Conservation (phyloP, 495 filamentous ascomycete genomes). For the Xylaria acuta region DNA sequence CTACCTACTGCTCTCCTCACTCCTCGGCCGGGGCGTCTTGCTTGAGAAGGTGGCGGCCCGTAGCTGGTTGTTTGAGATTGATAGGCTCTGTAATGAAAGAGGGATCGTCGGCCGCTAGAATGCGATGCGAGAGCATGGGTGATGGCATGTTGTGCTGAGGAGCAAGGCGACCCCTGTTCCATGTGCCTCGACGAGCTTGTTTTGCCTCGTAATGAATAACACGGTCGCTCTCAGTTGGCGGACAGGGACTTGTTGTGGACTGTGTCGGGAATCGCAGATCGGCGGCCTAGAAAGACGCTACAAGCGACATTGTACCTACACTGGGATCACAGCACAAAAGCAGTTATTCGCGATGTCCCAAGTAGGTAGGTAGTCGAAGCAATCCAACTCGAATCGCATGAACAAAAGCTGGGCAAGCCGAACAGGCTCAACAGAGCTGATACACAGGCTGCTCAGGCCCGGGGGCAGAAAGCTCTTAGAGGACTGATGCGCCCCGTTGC, state of each 20-base stretch:
- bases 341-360: not conserved
- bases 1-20: not conserved
- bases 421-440: slow-evolving; percentile 30
- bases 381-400: slow-evolving; percentile 27
- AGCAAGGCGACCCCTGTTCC: slow-evolving; percentile 37
- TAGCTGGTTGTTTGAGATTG: slow-evolving; percentile 45
- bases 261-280: slow-evolving; percentile 25
- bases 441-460: slow-evolving; percentile 20
- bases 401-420: slow-evolving; percentile 19
- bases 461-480: not conserved
- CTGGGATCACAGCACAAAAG: not conserved
- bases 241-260: slow-evolving; percentile 27
- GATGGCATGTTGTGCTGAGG: slow-evolving; percentile 23
- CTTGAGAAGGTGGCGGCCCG: slow-evolving; percentile 12
- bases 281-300: not conserved
- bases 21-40: slow-evolving; percentile 4
- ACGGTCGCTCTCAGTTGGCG: slow-evolving; percentile 24
- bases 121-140: slow-evolving; percentile 33
- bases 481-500: slow-evolving; percentile 13
- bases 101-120: slow-evolving; percentile 59
- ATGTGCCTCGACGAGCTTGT: slow-evolving; percentile 24
- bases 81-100: slow-evolving; percentile 52
- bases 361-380: slow-evolving; percentile 23
- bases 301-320: not conserved
- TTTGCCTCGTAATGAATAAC: slow-evolving; percentile 26